Conservation (phyloP, 2,329 filamentous ascomycete species). For the Exophiala mesophila region DNA sequence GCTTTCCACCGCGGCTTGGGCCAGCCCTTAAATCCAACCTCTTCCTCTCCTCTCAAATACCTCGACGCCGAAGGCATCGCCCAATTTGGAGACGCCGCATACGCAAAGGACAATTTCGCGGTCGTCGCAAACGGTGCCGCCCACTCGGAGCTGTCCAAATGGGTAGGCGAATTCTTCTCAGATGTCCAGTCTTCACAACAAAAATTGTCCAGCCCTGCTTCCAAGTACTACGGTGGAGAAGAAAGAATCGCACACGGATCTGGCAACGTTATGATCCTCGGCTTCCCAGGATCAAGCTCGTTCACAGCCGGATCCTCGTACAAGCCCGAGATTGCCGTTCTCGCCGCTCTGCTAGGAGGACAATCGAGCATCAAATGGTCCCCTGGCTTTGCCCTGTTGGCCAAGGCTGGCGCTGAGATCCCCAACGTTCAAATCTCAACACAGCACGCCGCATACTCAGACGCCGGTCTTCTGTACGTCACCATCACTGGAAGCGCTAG, state of each 20-base stretch:
- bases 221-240: constrained; percentile 93
- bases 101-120: constrained; percentile 84
- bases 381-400: constrained; percentile 82
- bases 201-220: constrained; percentile 56
- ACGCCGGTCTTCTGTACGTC: constrained; percentile 84
- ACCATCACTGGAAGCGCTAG: constrained; percentile 70
- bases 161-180: constrained; percentile 90
- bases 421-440: constrained; percentile 66
- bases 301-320: constrained; percentile 62
- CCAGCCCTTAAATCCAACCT: constrained; percentile 66
- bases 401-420: constrained; percentile 67
- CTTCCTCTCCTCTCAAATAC: constrained; percentile 72
- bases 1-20: constrained; percentile 95
- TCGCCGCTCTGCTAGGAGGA: constrained; percentile 84
- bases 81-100: constrained; percentile 71
- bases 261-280: constrained; percentile 82
- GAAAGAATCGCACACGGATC: constrained; percentile 73
- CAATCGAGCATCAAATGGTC: constrained; percentile 94
- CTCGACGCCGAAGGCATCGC: constrained; percentile 69
- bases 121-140: constrained; percentile 85
- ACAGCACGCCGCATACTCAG: constrained; percentile 80
- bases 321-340: constrained; percentile 85
- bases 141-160: constrained; percentile 72
- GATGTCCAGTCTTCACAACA: constrained; percentile 51
- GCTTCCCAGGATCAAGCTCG: constrained; percentile 83